Conservation (phyloP, 208 protist species). For the Trypanosoma avium region DNA sequence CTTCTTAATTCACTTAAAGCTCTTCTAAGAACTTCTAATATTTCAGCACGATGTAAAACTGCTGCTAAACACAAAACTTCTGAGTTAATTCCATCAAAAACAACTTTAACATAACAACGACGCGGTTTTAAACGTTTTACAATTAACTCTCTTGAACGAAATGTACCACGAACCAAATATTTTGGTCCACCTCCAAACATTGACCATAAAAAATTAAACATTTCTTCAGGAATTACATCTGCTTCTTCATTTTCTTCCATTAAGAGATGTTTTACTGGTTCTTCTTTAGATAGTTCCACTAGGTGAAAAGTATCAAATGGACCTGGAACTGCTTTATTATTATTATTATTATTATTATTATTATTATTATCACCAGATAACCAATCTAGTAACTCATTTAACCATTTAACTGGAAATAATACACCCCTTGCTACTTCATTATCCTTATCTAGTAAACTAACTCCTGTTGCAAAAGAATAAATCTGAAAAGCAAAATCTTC, state of each 20-base stretch:
- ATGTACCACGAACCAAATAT: conserved; percentile 53
- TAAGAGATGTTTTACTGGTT: conserved; percentile 36
- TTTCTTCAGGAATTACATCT: conserved; percentile 68
- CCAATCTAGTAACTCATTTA: conserved; percentile 51
- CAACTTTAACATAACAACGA: conserved; percentile 8
- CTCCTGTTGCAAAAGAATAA: conserved; percentile 43
- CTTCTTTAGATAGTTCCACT: conserved; percentile 32
- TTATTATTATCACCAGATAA: conserved; percentile 8
- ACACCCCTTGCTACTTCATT: conserved; percentile 40
- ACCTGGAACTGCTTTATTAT: conserved; percentile 25
- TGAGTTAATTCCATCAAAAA: conserved; percentile 5
- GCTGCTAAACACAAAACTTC: background rate
- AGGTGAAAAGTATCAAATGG: conserved; percentile 66
- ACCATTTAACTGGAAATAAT: conserved; percentile 59
- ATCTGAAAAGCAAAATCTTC: conserved; percentile 61
- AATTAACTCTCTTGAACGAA: conserved; percentile 35
- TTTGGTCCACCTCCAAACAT: conserved; percentile 68
- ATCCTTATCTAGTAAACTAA: conserved; percentile 42
- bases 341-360: background rate
- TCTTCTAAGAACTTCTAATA: conserved; percentile 16
- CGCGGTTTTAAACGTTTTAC: conserved; percentile 16
- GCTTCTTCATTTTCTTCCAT: conserved; percentile 21
- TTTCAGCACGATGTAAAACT: conserved; percentile 14
- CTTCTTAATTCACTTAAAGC: conserved; percentile 1
- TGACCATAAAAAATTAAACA: conserved; percentile 57